phyloP scores from a whole-genome alignment of 306 rosid species.

The Abrus precatorius region DNA sequence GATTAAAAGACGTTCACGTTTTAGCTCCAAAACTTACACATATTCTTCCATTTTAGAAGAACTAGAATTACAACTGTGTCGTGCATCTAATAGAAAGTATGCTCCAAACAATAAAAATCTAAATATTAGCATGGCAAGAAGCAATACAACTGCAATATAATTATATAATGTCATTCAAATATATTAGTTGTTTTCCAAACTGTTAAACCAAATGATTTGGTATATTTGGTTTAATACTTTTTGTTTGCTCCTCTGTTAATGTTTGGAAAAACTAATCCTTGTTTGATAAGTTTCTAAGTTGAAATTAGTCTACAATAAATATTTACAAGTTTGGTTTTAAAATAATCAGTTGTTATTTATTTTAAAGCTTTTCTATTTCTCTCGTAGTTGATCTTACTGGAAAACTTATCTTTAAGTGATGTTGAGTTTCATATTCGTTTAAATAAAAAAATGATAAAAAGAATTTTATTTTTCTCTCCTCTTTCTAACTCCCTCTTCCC shows the following conservation, averaged over 20 bases:
- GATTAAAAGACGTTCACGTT: too few species aligned
- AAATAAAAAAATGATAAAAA: too few species aligned
- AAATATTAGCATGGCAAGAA: not conserved
- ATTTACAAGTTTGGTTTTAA: not conserved
- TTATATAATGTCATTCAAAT: not conserved
- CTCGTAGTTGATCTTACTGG: constrained; percentile 2
- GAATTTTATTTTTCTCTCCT: too few species aligned
- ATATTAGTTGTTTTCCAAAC: not conserved
- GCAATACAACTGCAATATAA: not conserved
- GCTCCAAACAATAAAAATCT: not conserved
- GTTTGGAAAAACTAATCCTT: constrained; percentile 15
- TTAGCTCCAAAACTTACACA: too few species aligned
- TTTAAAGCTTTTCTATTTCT: not conserved
- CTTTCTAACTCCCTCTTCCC: too few species aligned
- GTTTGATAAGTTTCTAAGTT: constrained; percentile 4
- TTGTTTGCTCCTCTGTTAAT: not conserved
- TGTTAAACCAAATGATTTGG: not conserved
- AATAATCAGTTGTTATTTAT: not conserved
- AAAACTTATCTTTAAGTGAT: too few species aligned
- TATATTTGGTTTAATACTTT: not conserved
- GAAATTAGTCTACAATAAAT: not conserved
- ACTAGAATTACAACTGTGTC: not conserved
- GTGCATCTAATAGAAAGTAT: constrained; percentile 5
- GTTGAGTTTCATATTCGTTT: too few species aligned
- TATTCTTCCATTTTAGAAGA: too few species aligned